Base-by-base conservation (phyloP, 805 yeast genomes). In the Priceomyces castillae region DNA sequence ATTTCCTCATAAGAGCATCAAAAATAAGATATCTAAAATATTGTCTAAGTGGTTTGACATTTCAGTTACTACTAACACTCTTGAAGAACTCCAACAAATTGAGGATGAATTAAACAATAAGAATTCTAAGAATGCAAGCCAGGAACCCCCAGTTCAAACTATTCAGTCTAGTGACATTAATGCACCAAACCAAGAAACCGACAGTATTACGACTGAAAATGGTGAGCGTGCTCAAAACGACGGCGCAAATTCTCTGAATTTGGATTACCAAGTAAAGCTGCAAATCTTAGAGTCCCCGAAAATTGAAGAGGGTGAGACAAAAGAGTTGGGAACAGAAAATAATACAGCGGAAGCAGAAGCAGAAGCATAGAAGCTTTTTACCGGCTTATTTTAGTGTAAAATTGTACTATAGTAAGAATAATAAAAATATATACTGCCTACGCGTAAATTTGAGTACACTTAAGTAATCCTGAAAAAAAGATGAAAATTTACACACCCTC, bases 1-100 rank as follows among this genome's bases (percentile, higher is more conserved):
- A 18, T 55, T 57, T 41, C 48, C 51, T 2, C 34, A 50, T 37
- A 41, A 28, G 4, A 39, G 46, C 16, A 53, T 62, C 11, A 53
- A 58, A 23, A 37, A 30, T 2, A 55, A 49, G 36, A 50, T 62
- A 7, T 46, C 39, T 28, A 42, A 43, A n/a, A 45, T 65, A 6
- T 57, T 69, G 39, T 34, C 37, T 16, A 41, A 49, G 7, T 51
- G 53, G 48, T 49, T 58, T 28, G 57, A 49, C 33, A 39, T 56
- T 26, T 39, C 41, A 10, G 48, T 59, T 9, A 45, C 43, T 3
- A 48, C 47, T 11, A 52, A 54, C 34, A 56, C 54, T 6, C 22
- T 42, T 16, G 52, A 51, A 14, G 54, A 44, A 15, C 37, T 48
- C 25, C 30, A 43, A 22, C 28, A 11, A 25, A n/a, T 43, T 3